Percentiles rank a stretch among this genome's conserved stretches.
phyloP scores from a whole-genome alignment of 192 early-diverging fungal species.

The Mortierella antarctica region DNA sequence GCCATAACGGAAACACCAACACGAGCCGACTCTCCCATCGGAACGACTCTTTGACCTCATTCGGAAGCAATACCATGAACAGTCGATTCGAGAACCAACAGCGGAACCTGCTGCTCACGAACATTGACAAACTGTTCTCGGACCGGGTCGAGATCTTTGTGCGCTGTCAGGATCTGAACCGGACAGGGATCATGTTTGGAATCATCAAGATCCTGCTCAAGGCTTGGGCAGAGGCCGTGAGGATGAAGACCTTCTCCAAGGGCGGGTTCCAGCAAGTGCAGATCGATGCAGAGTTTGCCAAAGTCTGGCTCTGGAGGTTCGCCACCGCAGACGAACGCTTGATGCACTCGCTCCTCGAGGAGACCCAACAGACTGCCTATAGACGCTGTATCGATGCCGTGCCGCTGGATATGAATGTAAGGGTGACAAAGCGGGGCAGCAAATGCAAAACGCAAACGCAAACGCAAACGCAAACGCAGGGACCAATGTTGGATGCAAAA shows the following conservation, averaged over 20 bases:
- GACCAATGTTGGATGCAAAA: not conserved
- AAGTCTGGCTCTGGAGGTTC: conserved; percentile 60
- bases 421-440: not conserved
- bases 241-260: conserved; percentile 61
- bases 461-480: no score
- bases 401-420: conserved; percentile 54
- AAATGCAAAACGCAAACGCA: no score
- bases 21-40: conserved; percentile 28
- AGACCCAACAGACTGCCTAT: conserved; percentile 61
- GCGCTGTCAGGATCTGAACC: conserved; percentile 60
- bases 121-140: conserved; percentile 78
- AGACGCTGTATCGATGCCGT: conserved; percentile 60
- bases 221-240: conserved; percentile 67
- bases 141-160: conserved; percentile 76
- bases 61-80: conserved; percentile 46
- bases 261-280: conserved; percentile 73
- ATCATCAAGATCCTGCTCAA: conserved; percentile 69
- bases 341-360: conserved; percentile 60
- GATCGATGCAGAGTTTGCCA: conserved; percentile 71
- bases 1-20: conserved; percentile 7
- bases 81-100: conserved; percentile 59
- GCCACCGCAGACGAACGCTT: conserved; percentile 57
- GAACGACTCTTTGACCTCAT: conserved; percentile 47
- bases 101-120: conserved; percentile 62
- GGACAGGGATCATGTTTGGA: conserved; percentile 59